Conservation (phyloP, 73 alveolate species). For the Symbiodinium natans region DNA sequence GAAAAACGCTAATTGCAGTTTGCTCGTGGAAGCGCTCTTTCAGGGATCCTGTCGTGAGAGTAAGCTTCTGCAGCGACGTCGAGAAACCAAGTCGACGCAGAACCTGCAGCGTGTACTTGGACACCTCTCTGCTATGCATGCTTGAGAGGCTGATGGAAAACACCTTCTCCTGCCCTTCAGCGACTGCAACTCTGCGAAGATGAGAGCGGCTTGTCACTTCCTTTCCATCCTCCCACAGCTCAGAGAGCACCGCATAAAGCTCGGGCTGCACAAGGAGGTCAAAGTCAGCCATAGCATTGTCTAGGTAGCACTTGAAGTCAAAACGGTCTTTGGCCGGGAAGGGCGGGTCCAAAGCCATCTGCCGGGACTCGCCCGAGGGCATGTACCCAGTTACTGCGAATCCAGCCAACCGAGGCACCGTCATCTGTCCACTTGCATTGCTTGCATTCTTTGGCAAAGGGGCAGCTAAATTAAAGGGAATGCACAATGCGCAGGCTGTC, state of each 20-base stretch:
- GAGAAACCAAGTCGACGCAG: conserved; percentile 55
- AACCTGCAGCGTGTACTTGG: conserved; percentile 46
- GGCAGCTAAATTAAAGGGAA: background rate
- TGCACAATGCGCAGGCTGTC: conserved; percentile 3
- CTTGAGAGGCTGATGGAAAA: conserved; percentile 37
- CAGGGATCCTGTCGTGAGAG: background rate
- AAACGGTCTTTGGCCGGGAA: conserved; percentile 41
- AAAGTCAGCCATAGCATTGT: conserved; percentile 21
- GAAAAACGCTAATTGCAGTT: background rate
- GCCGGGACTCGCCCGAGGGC: background rate
- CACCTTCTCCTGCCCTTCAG: conserved; percentile 31
- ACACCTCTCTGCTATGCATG: conserved; percentile 42
- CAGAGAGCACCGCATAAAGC: conserved; percentile 26
- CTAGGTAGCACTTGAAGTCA: conserved; percentile 62
- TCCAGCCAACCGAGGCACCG: conserved; percentile 26
- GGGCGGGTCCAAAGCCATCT: conserved; percentile 27
- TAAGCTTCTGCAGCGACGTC: background rate
- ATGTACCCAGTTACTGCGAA: conserved; percentile 29
- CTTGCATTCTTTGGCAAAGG: background rate
- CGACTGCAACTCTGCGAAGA: background rate
- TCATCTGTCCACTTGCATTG: background rate
- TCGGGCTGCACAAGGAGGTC: conserved; percentile 32
- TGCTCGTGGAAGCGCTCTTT: conserved; percentile 33
- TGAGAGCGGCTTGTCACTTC: conserved; percentile 54
- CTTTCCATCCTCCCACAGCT: conserved; percentile 14